Evolutionary conservation across 2,329 filamentous ascomycete species (phyloP).

Genomic region (Cadophora sp.): DNA sequence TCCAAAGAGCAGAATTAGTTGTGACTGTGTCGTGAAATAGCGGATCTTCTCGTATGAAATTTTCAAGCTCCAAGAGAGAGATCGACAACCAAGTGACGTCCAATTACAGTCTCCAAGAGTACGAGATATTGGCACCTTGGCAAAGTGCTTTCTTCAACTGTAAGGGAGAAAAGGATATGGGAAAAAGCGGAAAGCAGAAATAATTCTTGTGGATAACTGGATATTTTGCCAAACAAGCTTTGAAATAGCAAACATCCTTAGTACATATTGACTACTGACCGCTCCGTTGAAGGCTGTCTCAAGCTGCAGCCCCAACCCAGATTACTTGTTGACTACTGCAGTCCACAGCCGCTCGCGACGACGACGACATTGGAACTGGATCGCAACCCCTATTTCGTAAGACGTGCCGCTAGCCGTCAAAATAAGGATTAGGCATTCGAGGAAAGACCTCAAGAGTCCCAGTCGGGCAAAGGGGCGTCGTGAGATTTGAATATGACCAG

Average conservation of each 20-base stretch:
- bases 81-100: neutral
- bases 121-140: slow-evolving; percentile 4
- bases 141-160: neutral
- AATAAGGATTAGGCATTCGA: neutral
- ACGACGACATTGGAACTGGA: no score
- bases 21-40: neutral
- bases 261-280: neutral
- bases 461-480: neutral
- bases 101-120: neutral
- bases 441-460: neutral
- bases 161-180: neutral
- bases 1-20: neutral
- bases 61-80: neutral
- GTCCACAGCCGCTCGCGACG: neutral
- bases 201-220: neutral
- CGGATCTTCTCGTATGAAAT: neutral
- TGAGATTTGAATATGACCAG: neutral
- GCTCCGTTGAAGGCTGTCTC: neutral
- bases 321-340: neutral
- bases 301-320: slow-evolving; percentile 1
- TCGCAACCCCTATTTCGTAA: neutral
- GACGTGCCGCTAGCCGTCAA: neutral
- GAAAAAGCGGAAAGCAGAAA: neutral
- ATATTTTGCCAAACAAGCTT: no score
- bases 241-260: no score